These are phyloP conservation scores for Xylaria hypoxylon DNA, from an alignment of 2,329 filamentous ascomycete species.

Conservation along the genomic window DNA sequence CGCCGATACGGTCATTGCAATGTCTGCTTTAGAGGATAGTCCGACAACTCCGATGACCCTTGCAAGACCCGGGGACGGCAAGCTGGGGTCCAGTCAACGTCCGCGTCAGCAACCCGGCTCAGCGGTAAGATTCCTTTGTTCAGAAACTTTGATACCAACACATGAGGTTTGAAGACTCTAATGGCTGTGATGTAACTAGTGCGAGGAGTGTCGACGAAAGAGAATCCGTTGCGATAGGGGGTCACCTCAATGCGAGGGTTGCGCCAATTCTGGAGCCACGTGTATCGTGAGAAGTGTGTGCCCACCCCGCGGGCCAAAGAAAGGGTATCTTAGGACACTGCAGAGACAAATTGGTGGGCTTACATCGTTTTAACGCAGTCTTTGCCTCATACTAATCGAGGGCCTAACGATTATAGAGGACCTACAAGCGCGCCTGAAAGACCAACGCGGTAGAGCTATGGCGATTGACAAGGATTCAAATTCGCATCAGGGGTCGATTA, in stretches of 20 bases:
- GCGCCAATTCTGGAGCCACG: conserved; percentile 20
- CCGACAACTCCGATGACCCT: too few relatives aligned
- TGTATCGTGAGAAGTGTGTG: conserved; percentile 27
- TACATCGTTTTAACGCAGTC: neutral
- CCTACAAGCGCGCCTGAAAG: neutral
- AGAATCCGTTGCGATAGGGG: conserved; percentile 18
- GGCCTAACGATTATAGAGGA: conserved; percentile 1
- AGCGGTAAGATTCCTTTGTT: neutral
- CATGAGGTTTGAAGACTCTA: too few relatives aligned
- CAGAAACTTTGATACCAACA: neutral
- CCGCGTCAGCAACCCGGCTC: conserved; percentile 11
- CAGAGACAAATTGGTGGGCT: conserved; percentile 26
- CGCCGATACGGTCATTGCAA: too few relatives aligned
- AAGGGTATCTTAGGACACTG: conserved; percentile 32
- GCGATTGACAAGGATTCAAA: too few relatives aligned
- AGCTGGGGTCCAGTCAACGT: neutral
- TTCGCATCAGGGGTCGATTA: too few relatives aligned
- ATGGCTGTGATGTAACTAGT: neutral
- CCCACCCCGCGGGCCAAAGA: conserved; percentile 29
- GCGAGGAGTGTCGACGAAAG: conserved; percentile 11
- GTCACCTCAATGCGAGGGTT: conserved; percentile 1
- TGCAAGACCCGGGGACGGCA: too few relatives aligned
- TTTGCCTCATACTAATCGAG: neutral
- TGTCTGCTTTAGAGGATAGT: too few relatives aligned
- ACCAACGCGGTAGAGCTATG: neutral